phyloP scores from a whole-genome alignment of 2,329 filamentous ascomycete species.

The Triangularia verruculosa region DNA sequence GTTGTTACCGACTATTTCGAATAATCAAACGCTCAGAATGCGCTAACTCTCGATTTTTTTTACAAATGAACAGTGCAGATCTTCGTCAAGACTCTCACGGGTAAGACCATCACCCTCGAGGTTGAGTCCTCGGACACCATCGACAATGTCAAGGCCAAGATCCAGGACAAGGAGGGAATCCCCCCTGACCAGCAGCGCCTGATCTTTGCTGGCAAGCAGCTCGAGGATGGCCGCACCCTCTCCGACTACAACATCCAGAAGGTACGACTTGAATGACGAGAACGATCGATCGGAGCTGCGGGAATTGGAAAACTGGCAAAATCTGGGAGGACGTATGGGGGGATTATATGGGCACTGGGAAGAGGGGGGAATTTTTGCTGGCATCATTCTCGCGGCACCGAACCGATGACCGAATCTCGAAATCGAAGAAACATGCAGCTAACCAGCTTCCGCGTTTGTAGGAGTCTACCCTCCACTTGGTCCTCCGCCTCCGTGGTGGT shows the following conservation, averaged over 20 bases:
- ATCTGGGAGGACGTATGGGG: background rate
- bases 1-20: constrained; percentile 1
- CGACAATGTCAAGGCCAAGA: constrained; percentile 99
- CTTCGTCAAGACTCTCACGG: constrained; percentile 99
- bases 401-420: constrained; percentile 6
- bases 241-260: constrained; percentile 99
- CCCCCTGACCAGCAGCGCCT: constrained; percentile 97
- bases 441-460: constrained; percentile 37
- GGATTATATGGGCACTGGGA: background rate
- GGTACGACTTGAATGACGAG: constrained; percentile 49
- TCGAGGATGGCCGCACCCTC: constrained; percentile 95
- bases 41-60: constrained; percentile 25
- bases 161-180: constrained; percentile 99
- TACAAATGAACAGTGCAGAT: constrained; percentile 45
- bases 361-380: constrained; percentile 12
- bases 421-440: constrained; percentile 12
- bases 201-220: constrained; percentile 99
- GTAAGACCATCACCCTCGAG: constrained; percentile 99
- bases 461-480: constrained; percentile 97
- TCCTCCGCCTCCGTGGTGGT: constrained; percentile 98
- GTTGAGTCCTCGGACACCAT: constrained; percentile 98
- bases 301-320: background rate
- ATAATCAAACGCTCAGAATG: constrained; percentile 20
- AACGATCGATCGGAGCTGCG: constrained; percentile 11
- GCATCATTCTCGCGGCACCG: constrained; percentile 1